These are phyloP conservation scores for Ceratocystis cubensis DNA, from an alignment of 2,329 filamentous ascomycete species.

Conservation along the genomic window DNA sequence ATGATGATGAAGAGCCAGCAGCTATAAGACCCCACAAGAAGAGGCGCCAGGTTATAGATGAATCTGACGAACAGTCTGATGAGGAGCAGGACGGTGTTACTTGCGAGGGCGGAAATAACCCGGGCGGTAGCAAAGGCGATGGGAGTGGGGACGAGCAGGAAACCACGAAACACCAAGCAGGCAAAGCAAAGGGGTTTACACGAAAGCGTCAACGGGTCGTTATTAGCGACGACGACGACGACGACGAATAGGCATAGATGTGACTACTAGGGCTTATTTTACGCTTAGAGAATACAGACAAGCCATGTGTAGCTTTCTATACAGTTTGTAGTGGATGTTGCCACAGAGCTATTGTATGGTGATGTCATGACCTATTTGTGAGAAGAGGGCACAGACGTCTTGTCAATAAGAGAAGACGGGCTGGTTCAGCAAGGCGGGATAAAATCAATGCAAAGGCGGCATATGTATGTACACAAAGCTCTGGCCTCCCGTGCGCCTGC, in stretches of 20 bases:
- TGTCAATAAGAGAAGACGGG: too few relatives aligned
- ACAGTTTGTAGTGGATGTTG: too few relatives aligned
- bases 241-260: not conserved
- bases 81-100: not conserved
- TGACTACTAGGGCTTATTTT: not conserved
- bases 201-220: slow-evolving; percentile 4
- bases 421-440: too few relatives aligned
- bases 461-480: too few relatives aligned
- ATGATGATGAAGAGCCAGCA: not conserved
- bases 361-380: too few relatives aligned
- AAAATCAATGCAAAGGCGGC: too few relatives aligned
- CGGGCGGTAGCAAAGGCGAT: not conserved
- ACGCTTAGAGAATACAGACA: too few relatives aligned
- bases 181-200: not conserved
- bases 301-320: too few relatives aligned
- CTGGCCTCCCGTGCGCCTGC: too few relatives aligned
- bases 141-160: not conserved
- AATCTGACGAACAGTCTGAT: not conserved
- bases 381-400: too few relatives aligned
- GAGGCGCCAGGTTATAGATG: slow-evolving; percentile 4
- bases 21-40: not conserved
- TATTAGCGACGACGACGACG: slow-evolving; percentile 9
- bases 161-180: not conserved
- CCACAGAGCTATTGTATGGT: too few relatives aligned
- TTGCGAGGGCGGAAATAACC: not conserved